Base-by-base conservation (phyloP, 164 flowering plant species). In the Stephania japonica region DNA sequence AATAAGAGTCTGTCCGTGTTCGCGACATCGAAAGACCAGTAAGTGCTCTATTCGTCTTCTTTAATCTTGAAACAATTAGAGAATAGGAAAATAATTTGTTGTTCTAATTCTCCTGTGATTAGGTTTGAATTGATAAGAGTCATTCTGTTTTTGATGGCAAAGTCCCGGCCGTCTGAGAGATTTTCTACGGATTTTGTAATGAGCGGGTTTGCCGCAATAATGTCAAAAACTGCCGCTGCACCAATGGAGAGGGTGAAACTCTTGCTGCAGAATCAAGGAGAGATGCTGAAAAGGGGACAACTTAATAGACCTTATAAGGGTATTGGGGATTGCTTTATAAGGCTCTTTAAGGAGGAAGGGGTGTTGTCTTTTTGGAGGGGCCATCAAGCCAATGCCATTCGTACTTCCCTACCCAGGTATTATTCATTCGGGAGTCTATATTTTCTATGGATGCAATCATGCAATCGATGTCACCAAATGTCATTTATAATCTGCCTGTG, bases 321-420 rank as follows among this genome's bases (percentile, higher is more conserved):
- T 38, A 76, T 92, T 64, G 76, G 85, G 27, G 85, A 91, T 82
- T 85, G 95, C 80, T 96, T 92, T 75, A 65, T 32, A 65, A 83
- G 94, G 86, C 84, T 96, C 11, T 79, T 84, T 21, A 90, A 84
- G 73, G 98, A 96, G 67, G 99, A 96, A 72, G 97, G 99, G 63
- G 14, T 86, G 6, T 73, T 87, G 32, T 83, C 99, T 41, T 88
- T 91, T 38, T 96, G 99, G 99, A 89, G 98, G 74, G 99, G 98
- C 27, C 85, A 96, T 75, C 98, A 91, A 82, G 97, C 91, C 67
- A 96, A 91, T 83, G 89, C 91, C 76, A 90, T 96, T 26, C 85
- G 98, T 93, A 96, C 81, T 91, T 96, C 74, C 99, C 98, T 21
- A 96, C 97, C 67, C 99, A 96, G 98, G 99, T 93, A 72, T 25